Conservation (phyloP, 2,329 filamentous ascomycete genomes). For the Aureobasidium melanogenum region DNA sequence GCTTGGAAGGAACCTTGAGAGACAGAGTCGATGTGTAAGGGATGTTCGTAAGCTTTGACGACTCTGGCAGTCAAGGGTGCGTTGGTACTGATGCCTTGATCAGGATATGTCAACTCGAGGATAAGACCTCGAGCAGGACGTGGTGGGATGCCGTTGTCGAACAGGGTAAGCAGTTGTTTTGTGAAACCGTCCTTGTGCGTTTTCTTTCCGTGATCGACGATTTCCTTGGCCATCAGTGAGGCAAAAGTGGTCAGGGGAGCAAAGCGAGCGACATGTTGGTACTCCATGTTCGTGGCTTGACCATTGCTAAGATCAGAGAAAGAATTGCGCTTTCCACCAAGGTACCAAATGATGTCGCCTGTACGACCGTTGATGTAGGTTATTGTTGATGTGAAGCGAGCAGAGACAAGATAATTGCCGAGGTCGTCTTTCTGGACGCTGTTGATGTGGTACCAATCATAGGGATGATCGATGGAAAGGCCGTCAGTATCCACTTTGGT, state of each 20-base stretch:
- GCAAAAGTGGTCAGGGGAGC: slow-evolving; percentile 36
- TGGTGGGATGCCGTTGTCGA: slow-evolving; percentile 36
- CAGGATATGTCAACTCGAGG: slow-evolving; percentile 8
- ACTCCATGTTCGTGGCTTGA: slow-evolving; percentile 16
- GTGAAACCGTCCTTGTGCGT: slow-evolving; percentile 23
- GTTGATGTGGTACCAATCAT: slow-evolving; percentile 47
- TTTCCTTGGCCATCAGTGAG: slow-evolving; percentile 18
- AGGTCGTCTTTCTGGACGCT: slow-evolving; percentile 41
- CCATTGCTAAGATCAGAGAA: slow-evolving; percentile 18
- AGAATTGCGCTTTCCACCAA: slow-evolving; percentile 24
- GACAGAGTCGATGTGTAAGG: slow-evolving; percentile 16
- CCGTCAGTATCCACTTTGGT: background rate
- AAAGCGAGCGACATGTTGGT: slow-evolving; percentile 24
- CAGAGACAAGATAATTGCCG: slow-evolving; percentile 46
- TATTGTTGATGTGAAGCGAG: slow-evolving; percentile 39
- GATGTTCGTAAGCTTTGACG: slow-evolving; percentile 22
- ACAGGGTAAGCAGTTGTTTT: slow-evolving; percentile 39
- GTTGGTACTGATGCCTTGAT: background rate
- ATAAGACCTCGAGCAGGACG: slow-evolving; percentile 2
- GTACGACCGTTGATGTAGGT: slow-evolving; percentile 37
- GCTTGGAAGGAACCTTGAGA: slow-evolving; percentile 22
- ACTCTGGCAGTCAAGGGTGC: slow-evolving; percentile 21
- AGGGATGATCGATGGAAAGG: background rate
- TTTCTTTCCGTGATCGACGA: background rate
- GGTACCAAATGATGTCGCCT: slow-evolving; percentile 42